Percentiles rank a stretch among this genome's conserved stretches.
phyloP scores from a whole-genome alignment of 2,329 filamentous ascomycete species.

The Dactylellina haptotyla region DNA sequence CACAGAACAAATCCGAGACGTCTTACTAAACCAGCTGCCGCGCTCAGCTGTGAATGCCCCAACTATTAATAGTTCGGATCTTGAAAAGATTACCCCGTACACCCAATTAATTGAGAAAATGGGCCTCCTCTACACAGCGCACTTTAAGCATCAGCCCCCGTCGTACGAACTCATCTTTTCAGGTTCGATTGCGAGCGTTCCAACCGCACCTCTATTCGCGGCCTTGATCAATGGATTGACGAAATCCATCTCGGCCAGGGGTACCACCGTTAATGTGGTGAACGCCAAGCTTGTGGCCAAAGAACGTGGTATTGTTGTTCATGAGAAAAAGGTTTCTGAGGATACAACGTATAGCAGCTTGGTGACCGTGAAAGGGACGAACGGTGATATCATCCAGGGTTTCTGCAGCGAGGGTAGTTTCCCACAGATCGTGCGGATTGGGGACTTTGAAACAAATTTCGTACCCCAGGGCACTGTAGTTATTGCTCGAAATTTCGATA shows the following conservation, averaged over 20 bases:
- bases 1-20: conserved; percentile 79
- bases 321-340: conserved; percentile 74
- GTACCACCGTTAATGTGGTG: conserved; percentile 80
- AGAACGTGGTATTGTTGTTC: conserved; percentile 80
- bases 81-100: conserved; percentile 79
- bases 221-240: conserved; percentile 81
- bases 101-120: conserved; percentile 81
- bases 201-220: conserved; percentile 81
- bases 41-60: conserved; percentile 83
- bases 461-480: conserved; percentile 77
- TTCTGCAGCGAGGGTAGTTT: conserved; percentile 71
- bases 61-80: conserved; percentile 82
- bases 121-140: conserved; percentile 81
- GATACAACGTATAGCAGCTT: conserved; percentile 74
- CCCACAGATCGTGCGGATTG: conserved; percentile 77
- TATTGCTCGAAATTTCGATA: conserved; percentile 83
- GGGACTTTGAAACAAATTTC: conserved; percentile 78
- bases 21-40: conserved; percentile 77
- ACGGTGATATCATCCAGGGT: conserved; percentile 69
- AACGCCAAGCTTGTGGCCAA: conserved; percentile 80
- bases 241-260: conserved; percentile 74
- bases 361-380: conserved; percentile 73
- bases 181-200: conserved; percentile 75
- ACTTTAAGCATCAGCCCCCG: conserved; percentile 66
- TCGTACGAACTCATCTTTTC: conserved; percentile 79